Percentiles rank a stretch among this genome's conserved stretches.
Conservation (phyloP, 257 asterid species). For the Primulina eburnea region DNA sequence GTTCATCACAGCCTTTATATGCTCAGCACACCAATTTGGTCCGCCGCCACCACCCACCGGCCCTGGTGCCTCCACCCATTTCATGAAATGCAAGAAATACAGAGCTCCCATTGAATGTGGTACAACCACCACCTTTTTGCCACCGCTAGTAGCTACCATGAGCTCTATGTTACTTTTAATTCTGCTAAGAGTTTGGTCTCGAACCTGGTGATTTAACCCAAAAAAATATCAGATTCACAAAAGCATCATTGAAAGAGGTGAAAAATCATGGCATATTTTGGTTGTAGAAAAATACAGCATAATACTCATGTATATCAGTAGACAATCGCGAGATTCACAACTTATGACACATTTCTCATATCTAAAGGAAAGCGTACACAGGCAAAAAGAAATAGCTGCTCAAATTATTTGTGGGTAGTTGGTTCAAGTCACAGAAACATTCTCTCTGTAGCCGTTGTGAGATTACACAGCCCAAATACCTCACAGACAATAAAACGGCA, state of each 20-base stretch:
- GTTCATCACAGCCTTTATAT: conserved; percentile 76
- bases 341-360: background rate
- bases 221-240: conserved; percentile 19
- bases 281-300: conserved; percentile 8
- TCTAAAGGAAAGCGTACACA: background rate
- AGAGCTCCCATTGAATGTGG: conserved; percentile 87
- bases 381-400: conserved; percentile 4
- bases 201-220: conserved; percentile 44
- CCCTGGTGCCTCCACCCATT: conserved; percentile 81
- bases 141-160: conserved; percentile 69
- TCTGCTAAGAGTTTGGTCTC: conserved; percentile 77
- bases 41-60: conserved; percentile 95
- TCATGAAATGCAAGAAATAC: conserved; percentile 85
- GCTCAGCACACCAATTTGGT: conserved; percentile 71
- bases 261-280: conserved; percentile 5
- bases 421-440: background rate
- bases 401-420: background rate
- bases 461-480: background rate
- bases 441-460: background rate
- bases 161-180: conserved; percentile 77
- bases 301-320: background rate
- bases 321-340: background rate
- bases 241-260: conserved; percentile 8
- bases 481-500: conserved; percentile 15
- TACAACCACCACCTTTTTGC: conserved; percentile 69